These are phyloP conservation scores for Fomitopsis betulina DNA, from an alignment of 1,284 basidiomycete genomes.

Conservation along the genomic window DNA sequence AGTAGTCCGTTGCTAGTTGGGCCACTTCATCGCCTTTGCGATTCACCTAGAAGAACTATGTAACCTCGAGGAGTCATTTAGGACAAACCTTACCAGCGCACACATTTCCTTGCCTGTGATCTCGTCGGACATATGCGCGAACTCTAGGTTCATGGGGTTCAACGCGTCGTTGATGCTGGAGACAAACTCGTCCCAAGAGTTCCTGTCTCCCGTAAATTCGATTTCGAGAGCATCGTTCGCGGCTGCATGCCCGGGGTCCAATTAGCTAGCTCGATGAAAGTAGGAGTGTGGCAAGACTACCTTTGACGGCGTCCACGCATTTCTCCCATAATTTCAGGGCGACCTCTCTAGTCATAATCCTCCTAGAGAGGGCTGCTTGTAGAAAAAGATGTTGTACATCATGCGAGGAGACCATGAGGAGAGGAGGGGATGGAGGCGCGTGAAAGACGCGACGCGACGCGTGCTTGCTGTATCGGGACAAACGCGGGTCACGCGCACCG, in stretches of 20 bases:
- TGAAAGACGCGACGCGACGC: conserved; percentile 22
- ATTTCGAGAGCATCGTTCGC: conserved; percentile 48
- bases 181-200: conserved; percentile 59
- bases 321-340: conserved; percentile 64
- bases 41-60: conserved; percentile 52
- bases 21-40: conserved; percentile 72
- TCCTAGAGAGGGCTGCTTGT: conserved; percentile 70
- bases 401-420: conserved; percentile 39
- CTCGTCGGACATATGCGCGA: conserved; percentile 63
- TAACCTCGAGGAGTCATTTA: no score
- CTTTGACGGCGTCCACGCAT: conserved; percentile 59
- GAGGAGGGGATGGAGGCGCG: conserved; percentile 9
- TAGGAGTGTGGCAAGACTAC: conserved; percentile 24
- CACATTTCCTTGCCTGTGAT: conserved; percentile 57
- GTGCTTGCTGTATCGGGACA: conserved; percentile 10
- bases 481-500: conserved; percentile 2
- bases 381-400: conserved; percentile 75
- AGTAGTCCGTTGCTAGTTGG: conserved; percentile 80
- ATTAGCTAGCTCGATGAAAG: background rate
- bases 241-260: conserved; percentile 29
- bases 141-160: conserved; percentile 66
- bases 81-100: conserved; percentile 46
- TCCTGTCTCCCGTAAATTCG: conserved; percentile 34
- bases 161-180: conserved; percentile 54
- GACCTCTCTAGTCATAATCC: conserved; percentile 56